phyloP scores from a whole-genome alignment of 345 rosid species.

The Corchorus olitorius region DNA sequence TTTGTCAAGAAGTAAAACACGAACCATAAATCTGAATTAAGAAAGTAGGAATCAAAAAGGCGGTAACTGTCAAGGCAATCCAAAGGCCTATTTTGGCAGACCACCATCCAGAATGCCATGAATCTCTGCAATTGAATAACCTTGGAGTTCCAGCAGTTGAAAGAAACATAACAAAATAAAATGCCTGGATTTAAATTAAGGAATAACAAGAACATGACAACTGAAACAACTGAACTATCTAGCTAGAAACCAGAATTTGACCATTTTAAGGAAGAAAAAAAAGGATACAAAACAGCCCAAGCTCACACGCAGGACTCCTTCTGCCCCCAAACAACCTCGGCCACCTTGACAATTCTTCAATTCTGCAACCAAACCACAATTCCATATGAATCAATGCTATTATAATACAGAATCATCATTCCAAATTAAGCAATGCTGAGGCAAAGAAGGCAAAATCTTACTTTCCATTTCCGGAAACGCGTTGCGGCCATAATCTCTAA shows the following conservation, averaged over 20 bases:
- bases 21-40: conserved; percentile 78
- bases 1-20: conserved; percentile 26
- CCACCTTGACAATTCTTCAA: conserved; percentile 72
- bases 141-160: conserved; percentile 70
- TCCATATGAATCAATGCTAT: conserved; percentile 15
- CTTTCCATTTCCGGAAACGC: conserved; percentile 71
- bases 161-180: conserved; percentile 74
- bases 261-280: too few species aligned
- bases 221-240: not conserved
- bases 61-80: conserved; percentile 57
- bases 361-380: conserved; percentile 49
- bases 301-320: conserved; percentile 95
- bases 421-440: not conserved
- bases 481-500: conserved; percentile 76
- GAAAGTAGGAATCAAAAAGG: conserved; percentile 75
- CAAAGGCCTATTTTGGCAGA: conserved; percentile 62
- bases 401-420: not conserved
- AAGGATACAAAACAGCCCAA: conserved; percentile 98
- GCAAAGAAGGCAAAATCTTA: conserved; percentile 38
- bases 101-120: conserved; percentile 99
- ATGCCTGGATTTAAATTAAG: conserved; percentile 42
- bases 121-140: conserved; percentile 59
- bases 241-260: not conserved
- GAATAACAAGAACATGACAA: not conserved
- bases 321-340: conserved; percentile 81